Conservation (phyloP, 176 grass and related monocot genomes). For the Saccharum spontaneum region DNA sequence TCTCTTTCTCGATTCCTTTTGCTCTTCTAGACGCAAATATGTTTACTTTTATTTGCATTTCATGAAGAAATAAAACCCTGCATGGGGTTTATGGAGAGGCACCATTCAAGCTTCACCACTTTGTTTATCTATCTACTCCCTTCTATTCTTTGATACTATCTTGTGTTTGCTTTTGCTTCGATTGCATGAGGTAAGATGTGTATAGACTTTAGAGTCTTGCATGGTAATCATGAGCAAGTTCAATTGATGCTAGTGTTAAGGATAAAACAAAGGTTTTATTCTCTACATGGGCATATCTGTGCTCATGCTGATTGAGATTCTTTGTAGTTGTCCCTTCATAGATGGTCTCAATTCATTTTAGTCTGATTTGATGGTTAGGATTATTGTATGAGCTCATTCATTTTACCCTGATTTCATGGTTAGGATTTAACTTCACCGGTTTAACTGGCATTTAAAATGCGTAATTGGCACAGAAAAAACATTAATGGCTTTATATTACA, state of each 20-base stretch:
- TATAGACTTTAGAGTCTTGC: neutral
- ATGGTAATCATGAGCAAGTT: neutral
- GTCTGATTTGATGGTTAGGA: neutral
- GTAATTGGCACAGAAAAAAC: conserved; percentile 15
- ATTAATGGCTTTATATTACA: conserved; percentile 12
- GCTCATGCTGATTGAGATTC: neutral
- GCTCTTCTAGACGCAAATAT: neutral
- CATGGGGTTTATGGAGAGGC: neutral
- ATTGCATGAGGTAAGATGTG: neutral
- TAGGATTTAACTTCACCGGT: conserved; percentile 14
- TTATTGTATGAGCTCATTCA: neutral
- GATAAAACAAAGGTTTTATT: neutral
- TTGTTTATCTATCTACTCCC: conserved; percentile 1
- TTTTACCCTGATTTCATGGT: conserved; percentile 2
- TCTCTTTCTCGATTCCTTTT: conserved; percentile 10
- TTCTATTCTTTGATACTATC: conserved; percentile 6
- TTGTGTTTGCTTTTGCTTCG: neutral
- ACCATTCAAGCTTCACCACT: neutral
- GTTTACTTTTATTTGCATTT: neutral
- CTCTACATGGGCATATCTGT: neutral
- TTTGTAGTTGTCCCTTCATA: neutral
- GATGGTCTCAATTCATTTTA: neutral
- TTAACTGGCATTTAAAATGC: conserved; percentile 1
- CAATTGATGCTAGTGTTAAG: neutral
- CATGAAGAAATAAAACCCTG: neutral